Percentiles rank a stretch among this genome's conserved stretches.
Evolutionary conservation across 164 flowering plant genomes (phyloP).

Genomic region (Paratinospora sagittata): DNA sequence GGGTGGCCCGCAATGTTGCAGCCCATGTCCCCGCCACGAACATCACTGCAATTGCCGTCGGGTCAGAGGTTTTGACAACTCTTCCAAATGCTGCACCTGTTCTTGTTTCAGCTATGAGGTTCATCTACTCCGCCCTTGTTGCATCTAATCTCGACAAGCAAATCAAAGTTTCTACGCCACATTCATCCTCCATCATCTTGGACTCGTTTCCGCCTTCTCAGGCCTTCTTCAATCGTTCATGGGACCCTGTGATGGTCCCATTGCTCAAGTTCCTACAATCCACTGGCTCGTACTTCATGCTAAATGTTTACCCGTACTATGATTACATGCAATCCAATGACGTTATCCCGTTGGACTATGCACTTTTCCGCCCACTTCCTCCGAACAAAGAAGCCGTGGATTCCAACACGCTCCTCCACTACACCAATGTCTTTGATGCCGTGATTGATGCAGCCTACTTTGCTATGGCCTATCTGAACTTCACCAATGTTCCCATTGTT

Average conservation of each 20-base stretch:
- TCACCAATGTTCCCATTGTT: slow-evolving; percentile 60
- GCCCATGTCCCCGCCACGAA: slow-evolving; percentile 77
- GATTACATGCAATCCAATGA: slow-evolving; percentile 76
- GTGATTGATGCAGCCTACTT: slow-evolving; percentile 78
- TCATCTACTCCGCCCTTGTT: slow-evolving; percentile 70
- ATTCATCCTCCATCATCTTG: slow-evolving; percentile 64
- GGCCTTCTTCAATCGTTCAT: slow-evolving; percentile 77
- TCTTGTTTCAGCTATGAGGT: slow-evolving; percentile 61
- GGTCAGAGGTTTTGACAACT: slow-evolving; percentile 69
- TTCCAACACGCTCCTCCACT: slow-evolving; percentile 73
- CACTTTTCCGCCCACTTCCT: slow-evolving; percentile 70
- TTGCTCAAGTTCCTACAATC: slow-evolving; percentile 68
- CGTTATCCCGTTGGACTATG: slow-evolving; percentile 75
- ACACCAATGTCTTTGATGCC: slow-evolving; percentile 88
- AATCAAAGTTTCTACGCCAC: slow-evolving; percentile 79
- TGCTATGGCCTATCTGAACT: slow-evolving; percentile 67
- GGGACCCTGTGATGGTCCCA: slow-evolving; percentile 63
- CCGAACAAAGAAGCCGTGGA: slow-evolving; percentile 91
- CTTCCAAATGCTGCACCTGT: slow-evolving; percentile 86
- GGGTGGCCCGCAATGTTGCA: slow-evolving; percentile 68
- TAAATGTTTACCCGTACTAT: slow-evolving; percentile 82
- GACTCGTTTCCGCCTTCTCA: slow-evolving; percentile 91
- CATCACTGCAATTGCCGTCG: slow-evolving; percentile 80
- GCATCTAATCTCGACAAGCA: slow-evolving; percentile 65
- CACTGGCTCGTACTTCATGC: slow-evolving; percentile 67